Percentiles rank a stretch among this genome's conserved stretches.
Conservation (phyloP, 164 flowering plant genomes). For the Malania oleifera region DNA sequence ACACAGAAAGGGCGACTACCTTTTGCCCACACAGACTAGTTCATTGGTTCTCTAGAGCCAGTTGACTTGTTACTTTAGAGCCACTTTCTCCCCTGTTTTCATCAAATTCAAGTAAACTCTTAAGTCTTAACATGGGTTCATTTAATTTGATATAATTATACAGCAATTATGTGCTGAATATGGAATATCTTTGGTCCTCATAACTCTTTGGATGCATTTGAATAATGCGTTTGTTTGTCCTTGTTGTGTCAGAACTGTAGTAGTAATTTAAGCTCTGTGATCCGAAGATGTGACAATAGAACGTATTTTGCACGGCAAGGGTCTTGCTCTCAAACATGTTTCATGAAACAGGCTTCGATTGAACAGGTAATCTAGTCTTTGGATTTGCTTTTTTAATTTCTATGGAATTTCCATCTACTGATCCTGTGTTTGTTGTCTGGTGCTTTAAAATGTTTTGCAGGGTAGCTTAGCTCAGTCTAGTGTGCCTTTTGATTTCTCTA, state of each 20-base stretch:
- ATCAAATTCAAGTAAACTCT: too few relatives aligned
- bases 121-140: too few relatives aligned
- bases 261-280: slow-evolving; percentile 45
- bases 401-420: background rate
- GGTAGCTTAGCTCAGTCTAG: slow-evolving; percentile 13
- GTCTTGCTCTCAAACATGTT: slow-evolving; percentile 43
- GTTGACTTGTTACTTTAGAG: too few relatives aligned
- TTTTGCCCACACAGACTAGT: too few relatives aligned
- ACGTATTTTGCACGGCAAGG: slow-evolving; percentile 67
- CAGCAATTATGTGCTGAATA: too few relatives aligned
- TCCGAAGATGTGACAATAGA: slow-evolving; percentile 55
- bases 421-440: slow-evolving; percentile 1
- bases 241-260: slow-evolving; percentile 52
- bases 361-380: slow-evolving; percentile 35
- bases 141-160: too few relatives aligned
- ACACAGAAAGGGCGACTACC: too few relatives aligned
- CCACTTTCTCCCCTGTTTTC: too few relatives aligned
- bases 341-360: slow-evolving; percentile 57
- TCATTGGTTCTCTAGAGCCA: too few relatives aligned
- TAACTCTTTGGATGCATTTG: background rate
- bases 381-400: background rate
- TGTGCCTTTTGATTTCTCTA: slow-evolving; percentile 15
- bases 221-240: background rate
- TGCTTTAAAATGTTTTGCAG: slow-evolving; percentile 12
- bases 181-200: too few relatives aligned